Conservation (phyloP, 495 filamentous ascomycete genomes). For the Glarea lozoyensis region DNA sequence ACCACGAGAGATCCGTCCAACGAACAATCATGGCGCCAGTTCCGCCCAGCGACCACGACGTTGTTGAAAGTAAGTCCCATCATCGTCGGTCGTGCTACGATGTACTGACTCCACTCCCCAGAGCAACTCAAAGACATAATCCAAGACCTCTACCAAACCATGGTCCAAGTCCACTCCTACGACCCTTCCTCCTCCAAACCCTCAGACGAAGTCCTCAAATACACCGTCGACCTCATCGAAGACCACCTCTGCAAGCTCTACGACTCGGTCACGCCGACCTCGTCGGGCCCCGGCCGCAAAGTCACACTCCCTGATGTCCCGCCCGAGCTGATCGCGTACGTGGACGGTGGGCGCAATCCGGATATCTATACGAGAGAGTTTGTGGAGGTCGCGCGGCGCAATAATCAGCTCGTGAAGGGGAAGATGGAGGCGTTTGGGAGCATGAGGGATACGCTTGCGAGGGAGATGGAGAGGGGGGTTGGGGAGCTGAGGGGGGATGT, state of each 20-base stretch:
- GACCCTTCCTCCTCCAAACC: conserved; percentile 47
- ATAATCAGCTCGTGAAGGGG: conserved; percentile 79
- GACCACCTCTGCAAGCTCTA: conserved; percentile 24
- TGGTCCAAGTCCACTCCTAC: conserved; percentile 61
- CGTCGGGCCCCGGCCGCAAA: conserved; percentile 21
- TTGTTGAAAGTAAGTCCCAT: conserved; percentile 32
- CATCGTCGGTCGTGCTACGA: no score
- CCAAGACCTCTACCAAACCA: conserved; percentile 78
- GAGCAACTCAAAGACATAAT: conserved; percentile 64
- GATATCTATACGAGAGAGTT: conserved; percentile 98
- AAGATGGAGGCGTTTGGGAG: conserved; percentile 69
- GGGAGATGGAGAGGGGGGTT: conserved; percentile 69
- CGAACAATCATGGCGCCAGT: conserved; percentile 36
- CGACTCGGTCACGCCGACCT: conserved; percentile 7
- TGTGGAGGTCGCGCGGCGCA: conserved; percentile 77
- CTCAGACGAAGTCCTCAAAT: conserved; percentile 49
- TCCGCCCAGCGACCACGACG: conserved; percentile 31
- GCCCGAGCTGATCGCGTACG: conserved; percentile 86
- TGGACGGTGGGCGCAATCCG: conserved; percentile 87
- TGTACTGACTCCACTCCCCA: no score
- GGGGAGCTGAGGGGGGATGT: conserved; percentile 71
- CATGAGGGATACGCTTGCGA: conserved; percentile 75
- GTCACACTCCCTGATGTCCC: conserved; percentile 45
- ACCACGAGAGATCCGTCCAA: no score
- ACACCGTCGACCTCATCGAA: conserved; percentile 48